phyloP scores from a whole-genome alignment of 768 basidiomycete species.

The Suillus variegatus region DNA sequence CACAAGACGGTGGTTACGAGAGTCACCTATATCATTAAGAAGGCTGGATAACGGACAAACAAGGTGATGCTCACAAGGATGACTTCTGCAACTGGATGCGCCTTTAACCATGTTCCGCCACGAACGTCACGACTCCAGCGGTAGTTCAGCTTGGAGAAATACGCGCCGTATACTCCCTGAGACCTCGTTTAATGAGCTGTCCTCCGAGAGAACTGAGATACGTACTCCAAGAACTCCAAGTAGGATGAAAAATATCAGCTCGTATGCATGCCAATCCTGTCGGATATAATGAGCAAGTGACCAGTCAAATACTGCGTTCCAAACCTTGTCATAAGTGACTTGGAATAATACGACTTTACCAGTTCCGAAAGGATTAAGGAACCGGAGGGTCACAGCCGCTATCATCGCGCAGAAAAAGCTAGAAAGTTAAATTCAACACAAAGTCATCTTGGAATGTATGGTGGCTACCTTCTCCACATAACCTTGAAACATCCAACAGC shows the following conservation, averaged over 20 bases:
- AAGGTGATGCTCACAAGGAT: conserved; percentile 54
- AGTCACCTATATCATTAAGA: conserved; percentile 59
- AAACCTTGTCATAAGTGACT: conserved; percentile 83
- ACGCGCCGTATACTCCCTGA: conserved; percentile 92
- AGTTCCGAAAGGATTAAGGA: conserved; percentile 94
- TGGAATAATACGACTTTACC: conserved; percentile 93
- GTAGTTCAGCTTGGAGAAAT: conserved; percentile 89
- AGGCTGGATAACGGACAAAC: background rate
- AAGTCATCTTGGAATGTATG: conserved; percentile 3
- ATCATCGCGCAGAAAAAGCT: conserved; percentile 99
- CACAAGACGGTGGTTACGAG: conserved; percentile 73
- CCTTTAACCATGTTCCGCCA: conserved; percentile 76
- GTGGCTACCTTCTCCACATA: conserved; percentile 89
- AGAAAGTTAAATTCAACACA: conserved; percentile 36
- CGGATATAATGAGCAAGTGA: conserved; percentile 2
- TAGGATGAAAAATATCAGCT: conserved; percentile 81
- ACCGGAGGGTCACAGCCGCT: conserved; percentile 90
- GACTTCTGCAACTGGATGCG: conserved; percentile 83
- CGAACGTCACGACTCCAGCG: conserved; percentile 86
- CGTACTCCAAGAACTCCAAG: conserved; percentile 89
- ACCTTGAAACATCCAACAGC: conserved; percentile 42
- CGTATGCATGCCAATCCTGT: conserved; percentile 92
- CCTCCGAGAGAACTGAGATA: background rate
- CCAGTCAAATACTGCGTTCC: background rate
- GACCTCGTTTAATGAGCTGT: conserved; percentile 13